Evolutionary conservation across 2,329 filamentous ascomycete genomes (phyloP).

Genomic region (Stagonosporopsis tanaceti): DNA sequence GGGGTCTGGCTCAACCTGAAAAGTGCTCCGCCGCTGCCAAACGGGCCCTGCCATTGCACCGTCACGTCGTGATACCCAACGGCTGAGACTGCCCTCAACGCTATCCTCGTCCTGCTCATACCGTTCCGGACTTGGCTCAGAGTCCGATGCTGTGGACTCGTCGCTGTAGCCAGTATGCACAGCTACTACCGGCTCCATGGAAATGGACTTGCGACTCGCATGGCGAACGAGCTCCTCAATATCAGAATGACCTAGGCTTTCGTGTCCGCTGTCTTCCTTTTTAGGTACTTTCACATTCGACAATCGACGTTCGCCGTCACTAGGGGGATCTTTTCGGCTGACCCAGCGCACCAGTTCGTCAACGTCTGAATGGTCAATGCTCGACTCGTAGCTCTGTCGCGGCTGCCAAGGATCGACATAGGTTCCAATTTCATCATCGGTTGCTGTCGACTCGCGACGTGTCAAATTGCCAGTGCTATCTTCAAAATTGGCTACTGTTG

Average conservation of each 20-base stretch:
- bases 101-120: slow-evolving; percentile 38
- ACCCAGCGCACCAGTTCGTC: slow-evolving; percentile 48
- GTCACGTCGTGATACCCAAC: slow-evolving; percentile 45
- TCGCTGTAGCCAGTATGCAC: slow-evolving; percentile 32
- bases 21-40: slow-evolving; percentile 16
- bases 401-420: slow-evolving; percentile 8
- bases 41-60: slow-evolving; percentile 34
- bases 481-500: slow-evolving; percentile 34
- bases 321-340: slow-evolving; percentile 39
- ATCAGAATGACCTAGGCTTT: slow-evolving; percentile 42
- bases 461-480: slow-evolving; percentile 29
- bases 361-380: slow-evolving; percentile 40
- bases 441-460: slow-evolving; percentile 35
- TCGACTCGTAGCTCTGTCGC: slow-evolving; percentile 29
- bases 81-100: slow-evolving; percentile 41
- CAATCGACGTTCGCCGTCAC: slow-evolving; percentile 35
- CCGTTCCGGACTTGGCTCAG: slow-evolving; percentile 26
- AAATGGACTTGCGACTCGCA: slow-evolving; percentile 30
- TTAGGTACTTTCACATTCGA: slow-evolving; percentile 5
- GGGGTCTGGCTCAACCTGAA: slow-evolving; percentile 17
- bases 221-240: slow-evolving; percentile 43
- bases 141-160: slow-evolving; percentile 42
- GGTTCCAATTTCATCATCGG: slow-evolving; percentile 29
- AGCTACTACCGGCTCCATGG: slow-evolving; percentile 1
- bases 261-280: slow-evolving; percentile 36